phyloP scores from a whole-genome alignment of 257 asterid species.

The Jaltomata sinuosa region DNA sequence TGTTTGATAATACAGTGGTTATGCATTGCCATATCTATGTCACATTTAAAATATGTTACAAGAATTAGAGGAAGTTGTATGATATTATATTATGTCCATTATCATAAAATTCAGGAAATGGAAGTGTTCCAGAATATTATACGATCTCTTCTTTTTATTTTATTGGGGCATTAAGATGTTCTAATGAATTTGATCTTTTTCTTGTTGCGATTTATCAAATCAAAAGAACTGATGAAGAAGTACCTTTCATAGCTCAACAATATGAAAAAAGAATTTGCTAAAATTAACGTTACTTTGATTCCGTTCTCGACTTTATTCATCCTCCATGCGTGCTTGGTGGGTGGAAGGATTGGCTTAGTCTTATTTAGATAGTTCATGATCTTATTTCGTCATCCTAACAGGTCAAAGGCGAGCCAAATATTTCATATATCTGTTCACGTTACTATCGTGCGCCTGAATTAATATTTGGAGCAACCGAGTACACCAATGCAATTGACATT shows the following conservation, averaged over 20 bases:
- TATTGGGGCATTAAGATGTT: not conserved
- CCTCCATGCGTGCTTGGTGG: not conserved
- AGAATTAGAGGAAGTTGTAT: not conserved
- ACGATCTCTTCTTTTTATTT: not conserved
- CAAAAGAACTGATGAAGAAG: not conserved
- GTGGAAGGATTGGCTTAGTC: not conserved
- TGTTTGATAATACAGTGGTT: not conserved
- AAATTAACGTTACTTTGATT: not conserved
- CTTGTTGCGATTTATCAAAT: not conserved
- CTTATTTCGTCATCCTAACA: constrained; percentile 15
- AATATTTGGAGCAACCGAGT: constrained; percentile 80
- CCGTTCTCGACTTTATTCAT: not conserved
- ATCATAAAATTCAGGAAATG: not conserved
- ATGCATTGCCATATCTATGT: not conserved
- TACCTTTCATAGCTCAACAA: not conserved
- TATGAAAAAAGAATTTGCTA: not conserved
- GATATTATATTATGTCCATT: not conserved
- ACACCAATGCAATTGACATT: constrained; percentile 71
- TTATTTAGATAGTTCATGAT: not conserved
- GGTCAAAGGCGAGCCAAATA: constrained; percentile 87
- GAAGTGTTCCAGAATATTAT: not conserved
- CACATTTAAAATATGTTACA: not conserved
- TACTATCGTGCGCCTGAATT: constrained; percentile 81
- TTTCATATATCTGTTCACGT: constrained; percentile 75
- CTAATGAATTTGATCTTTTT: not conserved